A percentile compares a stretch with the other conserved stretches of the same genome.
phyloP scores from a whole-genome alignment of 352 stramenopile genomes.

The Globisporangium echinulatum region DNA sequence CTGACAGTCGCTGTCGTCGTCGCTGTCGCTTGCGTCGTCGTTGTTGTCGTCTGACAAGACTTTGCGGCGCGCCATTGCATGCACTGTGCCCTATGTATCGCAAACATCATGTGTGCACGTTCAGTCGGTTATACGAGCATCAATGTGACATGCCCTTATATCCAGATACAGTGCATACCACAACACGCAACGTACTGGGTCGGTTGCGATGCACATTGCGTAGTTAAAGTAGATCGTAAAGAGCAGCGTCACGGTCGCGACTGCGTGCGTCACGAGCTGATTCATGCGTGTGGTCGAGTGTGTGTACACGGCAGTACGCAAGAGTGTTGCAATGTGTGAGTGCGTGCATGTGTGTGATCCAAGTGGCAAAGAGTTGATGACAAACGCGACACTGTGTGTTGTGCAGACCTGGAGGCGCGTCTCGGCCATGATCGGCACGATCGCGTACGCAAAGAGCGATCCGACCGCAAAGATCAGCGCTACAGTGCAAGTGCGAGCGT shows the following conservation, averaged over 20 bases:
- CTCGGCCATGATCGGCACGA: constrained; percentile 44
- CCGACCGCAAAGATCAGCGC: constrained; percentile 37
- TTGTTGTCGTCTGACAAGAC: constrained; percentile 6
- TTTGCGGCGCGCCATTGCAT: neutral
- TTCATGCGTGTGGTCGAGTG: neutral
- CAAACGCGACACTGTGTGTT: neutral
- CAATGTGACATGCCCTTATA: neutral
- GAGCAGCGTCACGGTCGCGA: constrained; percentile 25
- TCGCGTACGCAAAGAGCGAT: constrained; percentile 38
- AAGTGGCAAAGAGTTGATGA: neutral
- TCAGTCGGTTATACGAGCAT: no score
- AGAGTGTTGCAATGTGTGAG: neutral
- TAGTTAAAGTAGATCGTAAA: constrained; percentile 81
- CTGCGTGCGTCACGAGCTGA: constrained; percentile 28
- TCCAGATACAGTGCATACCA: neutral
- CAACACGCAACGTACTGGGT: constrained; percentile 26
- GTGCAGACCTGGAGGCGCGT: constrained; percentile 23
- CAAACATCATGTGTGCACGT: no score
- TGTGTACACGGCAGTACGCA: neutral
- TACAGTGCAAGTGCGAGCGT: constrained; percentile 3
- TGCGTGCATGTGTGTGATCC: neutral
- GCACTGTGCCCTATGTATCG: constrained; percentile 4
- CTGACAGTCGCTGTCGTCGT: constrained; percentile 4
- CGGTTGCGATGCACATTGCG: constrained; percentile 48
- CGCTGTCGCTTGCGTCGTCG: constrained; percentile 14